Conservation (phyloP, 2,329 filamentous ascomycete species). For the Thyridium curvatum region DNA sequence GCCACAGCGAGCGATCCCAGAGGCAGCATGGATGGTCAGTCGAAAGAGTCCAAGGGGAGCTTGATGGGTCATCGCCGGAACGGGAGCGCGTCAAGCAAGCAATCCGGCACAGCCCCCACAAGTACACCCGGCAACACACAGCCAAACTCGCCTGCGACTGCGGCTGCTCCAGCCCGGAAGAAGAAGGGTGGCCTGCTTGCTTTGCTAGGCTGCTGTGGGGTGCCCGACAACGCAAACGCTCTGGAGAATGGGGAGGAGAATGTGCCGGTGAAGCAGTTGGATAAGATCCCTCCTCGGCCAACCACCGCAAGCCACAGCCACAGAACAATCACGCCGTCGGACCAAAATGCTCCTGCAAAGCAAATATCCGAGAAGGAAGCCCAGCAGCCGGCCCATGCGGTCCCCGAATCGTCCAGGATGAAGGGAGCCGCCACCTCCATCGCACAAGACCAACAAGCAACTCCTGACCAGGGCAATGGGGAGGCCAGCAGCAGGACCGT, state of each 20-base stretch:
- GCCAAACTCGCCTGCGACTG: constrained; percentile 42
- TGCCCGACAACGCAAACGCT: constrained; percentile 52
- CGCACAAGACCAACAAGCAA: constrained; percentile 38
- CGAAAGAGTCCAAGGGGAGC: constrained; percentile 60
- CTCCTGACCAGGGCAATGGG: constrained; percentile 34
- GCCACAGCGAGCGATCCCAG: constrained; percentile 51
- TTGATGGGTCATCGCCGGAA: constrained; percentile 58
- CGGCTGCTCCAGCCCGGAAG: constrained; percentile 44
- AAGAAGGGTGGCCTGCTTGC: constrained; percentile 50
- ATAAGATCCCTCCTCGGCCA: constrained; percentile 49
- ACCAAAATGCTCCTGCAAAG: constrained; percentile 32
- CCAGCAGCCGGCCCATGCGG: constrained; percentile 22
- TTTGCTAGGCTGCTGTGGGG: constrained; percentile 61
- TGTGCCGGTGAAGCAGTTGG: constrained; percentile 47
- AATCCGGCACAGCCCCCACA: constrained; percentile 47
- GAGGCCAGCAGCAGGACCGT: constrained; percentile 37
- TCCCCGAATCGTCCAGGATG: constrained; percentile 28
- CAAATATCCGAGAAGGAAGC: constrained; percentile 44
- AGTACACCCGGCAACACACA: constrained; percentile 43
- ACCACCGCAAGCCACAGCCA: constrained; percentile 48
- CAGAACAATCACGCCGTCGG: constrained; percentile 44
- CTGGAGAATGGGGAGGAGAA: constrained; percentile 48
- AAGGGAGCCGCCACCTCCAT: constrained; percentile 40
- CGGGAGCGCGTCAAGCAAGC: constrained; percentile 62
- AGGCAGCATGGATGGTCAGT: constrained; percentile 57